Evolutionary conservation across 2,329 filamentous ascomycete species (phyloP).

Genomic region (Diaporthe destruens): DNA sequence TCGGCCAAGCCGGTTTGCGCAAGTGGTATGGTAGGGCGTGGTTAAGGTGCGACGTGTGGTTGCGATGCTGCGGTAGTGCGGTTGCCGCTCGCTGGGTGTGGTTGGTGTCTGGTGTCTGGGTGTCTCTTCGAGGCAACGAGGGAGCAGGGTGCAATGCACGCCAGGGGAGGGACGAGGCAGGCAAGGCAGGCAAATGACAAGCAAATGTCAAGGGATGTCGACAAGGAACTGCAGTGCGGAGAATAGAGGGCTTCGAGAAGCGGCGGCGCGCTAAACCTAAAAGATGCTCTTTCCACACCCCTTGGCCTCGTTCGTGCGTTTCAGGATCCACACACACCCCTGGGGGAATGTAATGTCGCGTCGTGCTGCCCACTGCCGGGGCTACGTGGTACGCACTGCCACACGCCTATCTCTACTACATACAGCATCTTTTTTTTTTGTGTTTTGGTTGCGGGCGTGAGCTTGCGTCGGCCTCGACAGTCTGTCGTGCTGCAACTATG

Average conservation of each 20-base stretch:
- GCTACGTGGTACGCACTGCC: constrained; percentile 8
- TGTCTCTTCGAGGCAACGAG: background rate
- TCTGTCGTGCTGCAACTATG: background rate
- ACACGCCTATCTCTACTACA: background rate
- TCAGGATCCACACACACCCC: constrained; percentile 38
- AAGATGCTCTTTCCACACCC: constrained; percentile 19
- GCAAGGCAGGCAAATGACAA: background rate
- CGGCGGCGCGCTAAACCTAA: constrained; percentile 40
- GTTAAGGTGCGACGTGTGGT: background rate
- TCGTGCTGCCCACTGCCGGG: constrained; percentile 19
- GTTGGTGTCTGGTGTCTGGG: background rate
- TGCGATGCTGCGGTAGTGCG: constrained; percentile 18
- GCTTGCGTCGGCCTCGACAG: constrained; percentile 28
- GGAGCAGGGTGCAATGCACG: constrained; percentile 5
- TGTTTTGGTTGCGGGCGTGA: constrained; percentile 22
- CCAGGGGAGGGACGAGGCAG: constrained; percentile 6
- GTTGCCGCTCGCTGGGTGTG: background rate
- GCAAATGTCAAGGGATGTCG: background rate
- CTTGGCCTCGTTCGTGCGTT: constrained; percentile 35
- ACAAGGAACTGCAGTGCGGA: constrained; percentile 38
- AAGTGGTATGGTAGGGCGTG: background rate
- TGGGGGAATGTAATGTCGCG: constrained; percentile 22
- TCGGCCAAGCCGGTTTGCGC: constrained; percentile 34
- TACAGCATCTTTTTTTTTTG: background rate
- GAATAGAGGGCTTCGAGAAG: constrained; percentile 40